Conservation (phyloP, 2,329 filamentous ascomycete genomes). For the Ascochyta viciae-villosae region DNA sequence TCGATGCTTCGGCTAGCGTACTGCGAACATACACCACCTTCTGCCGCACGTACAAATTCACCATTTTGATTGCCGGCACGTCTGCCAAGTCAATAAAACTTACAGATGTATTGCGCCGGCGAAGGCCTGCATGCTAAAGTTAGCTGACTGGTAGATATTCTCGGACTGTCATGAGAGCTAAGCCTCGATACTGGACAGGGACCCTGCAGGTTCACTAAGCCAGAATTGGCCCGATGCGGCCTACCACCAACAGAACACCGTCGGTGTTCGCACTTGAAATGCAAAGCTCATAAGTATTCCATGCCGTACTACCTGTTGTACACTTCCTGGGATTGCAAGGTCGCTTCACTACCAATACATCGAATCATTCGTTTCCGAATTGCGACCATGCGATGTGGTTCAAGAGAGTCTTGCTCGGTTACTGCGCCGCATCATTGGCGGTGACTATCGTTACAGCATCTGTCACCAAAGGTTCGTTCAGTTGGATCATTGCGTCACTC, state of each 20-base stretch:
- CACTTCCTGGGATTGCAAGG: slow-evolving; percentile 28
- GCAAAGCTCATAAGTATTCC: slow-evolving; percentile 16
- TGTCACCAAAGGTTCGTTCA: slow-evolving; percentile 5
- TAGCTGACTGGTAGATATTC: slow-evolving; percentile 38
- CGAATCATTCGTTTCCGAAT: slow-evolving; percentile 33
- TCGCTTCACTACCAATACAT: slow-evolving; percentile 26
- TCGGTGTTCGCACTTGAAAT: slow-evolving; percentile 18
- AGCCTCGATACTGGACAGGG: slow-evolving; percentile 40
- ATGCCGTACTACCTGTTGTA: slow-evolving; percentile 38
- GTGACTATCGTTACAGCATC: slow-evolving; percentile 8
- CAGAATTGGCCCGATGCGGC: slow-evolving; percentile 22
- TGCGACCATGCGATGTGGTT: slow-evolving; percentile 49
- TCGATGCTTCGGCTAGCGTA: slow-evolving; percentile 7
- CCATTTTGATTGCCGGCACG: background rate
- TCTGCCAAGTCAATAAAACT: slow-evolving; percentile 11
- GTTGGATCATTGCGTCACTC: background rate
- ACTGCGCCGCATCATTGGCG: slow-evolving; percentile 13
- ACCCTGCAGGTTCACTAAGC: slow-evolving; percentile 19
- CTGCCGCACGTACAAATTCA: background rate
- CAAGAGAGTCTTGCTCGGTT: slow-evolving; percentile 35
- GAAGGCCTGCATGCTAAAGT: slow-evolving; percentile 34
- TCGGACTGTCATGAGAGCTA: slow-evolving; percentile 38
- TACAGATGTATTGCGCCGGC: slow-evolving; percentile 11
- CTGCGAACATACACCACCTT: slow-evolving; percentile 3
- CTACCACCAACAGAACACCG: slow-evolving; percentile 23